A percentile compares a stretch with the other conserved stretches of the same genome.
phyloP scores from a whole-genome alignment of 164 flowering plant species.

The Platanus orientalis region DNA sequence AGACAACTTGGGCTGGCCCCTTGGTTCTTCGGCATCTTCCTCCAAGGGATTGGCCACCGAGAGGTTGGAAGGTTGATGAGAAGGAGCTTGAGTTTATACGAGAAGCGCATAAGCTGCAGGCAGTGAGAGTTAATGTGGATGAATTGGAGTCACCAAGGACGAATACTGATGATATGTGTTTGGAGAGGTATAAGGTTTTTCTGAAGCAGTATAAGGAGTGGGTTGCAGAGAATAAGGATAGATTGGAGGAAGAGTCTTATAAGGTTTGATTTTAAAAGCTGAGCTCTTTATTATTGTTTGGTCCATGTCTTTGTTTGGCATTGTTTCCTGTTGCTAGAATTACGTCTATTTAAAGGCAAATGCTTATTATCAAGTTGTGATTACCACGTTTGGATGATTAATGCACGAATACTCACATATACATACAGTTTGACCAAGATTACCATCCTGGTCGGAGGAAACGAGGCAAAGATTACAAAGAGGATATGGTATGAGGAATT shows the following conservation, averaged over 20 bases:
- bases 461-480: constrained; percentile 87
- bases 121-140: constrained; percentile 48
- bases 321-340: too few species aligned
- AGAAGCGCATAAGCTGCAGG: constrained; percentile 69
- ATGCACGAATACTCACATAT: not conserved
- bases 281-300: not conserved
- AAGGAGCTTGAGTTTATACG: constrained; percentile 76
- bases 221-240: constrained; percentile 76
- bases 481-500: constrained; percentile 66
- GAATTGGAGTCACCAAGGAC: constrained; percentile 30
- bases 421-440: constrained; percentile 59
- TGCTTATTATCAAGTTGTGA: not conserved
- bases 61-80: constrained; percentile 80
- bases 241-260: constrained; percentile 85
- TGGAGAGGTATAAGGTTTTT: constrained; percentile 79
- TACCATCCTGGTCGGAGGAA: constrained; percentile 88
- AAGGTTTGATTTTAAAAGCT: constrained; percentile 39
- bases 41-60: constrained; percentile 96
- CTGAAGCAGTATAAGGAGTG: constrained; percentile 90
- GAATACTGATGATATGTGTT: constrained; percentile 41
- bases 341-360: too few species aligned
- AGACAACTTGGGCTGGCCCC: constrained; percentile 71
- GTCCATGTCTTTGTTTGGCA: not conserved
- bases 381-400: not conserved
- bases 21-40: constrained; percentile 57